Base-by-base conservation (phyloP, 2,329 filamentous ascomycete species). In the Sarocladiaceae sp. region DNA sequence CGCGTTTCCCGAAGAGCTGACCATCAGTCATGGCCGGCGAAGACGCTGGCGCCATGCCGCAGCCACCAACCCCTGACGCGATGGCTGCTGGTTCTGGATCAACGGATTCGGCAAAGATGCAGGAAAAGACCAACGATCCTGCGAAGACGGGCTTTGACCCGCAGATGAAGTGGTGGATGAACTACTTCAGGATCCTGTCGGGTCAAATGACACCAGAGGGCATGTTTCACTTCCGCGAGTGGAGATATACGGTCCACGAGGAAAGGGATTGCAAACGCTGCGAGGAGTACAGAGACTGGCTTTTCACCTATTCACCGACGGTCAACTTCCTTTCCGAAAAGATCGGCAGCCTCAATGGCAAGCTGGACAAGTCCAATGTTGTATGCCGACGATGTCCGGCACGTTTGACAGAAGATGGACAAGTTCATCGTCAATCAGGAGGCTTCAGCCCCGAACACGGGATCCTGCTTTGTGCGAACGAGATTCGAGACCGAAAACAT, bases 401-500 rank as follows among this genome's bases (percentile, higher is more conserved):
- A 13, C 71, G 76, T 28, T 68, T 83, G 29, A 76, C 74, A 33
- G 71, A 77, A 58, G 72, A 79, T 57, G 84, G 83, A 18, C 75
- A 80, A 50, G 76, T 86, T 46, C 84, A 87, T 65, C 73, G 81
- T 50, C 76, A 82, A 64, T 80, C 80, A 29, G 94, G 93, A 23
- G 94, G 94, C 1, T 97, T 97, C 67, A 86, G 87, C 66, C 85
- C 91, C 1, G 79, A 87, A 49, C 88, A 91, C 66, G 94, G 94
- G 33, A 97, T 99, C 57, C 67, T 95, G 64, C 77, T 99, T 20
- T 99, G 94, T 71, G 90, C 94, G 50, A 99, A 99, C 70, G 86
- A 94, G 71, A 82, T 97, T 65, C 77, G 86, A 54, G 84, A 90
- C 64, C 76, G 84, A 53, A 84, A 85, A 28, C 90, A 96, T 66